phyloP scores from a whole-genome alignment of 805 yeast genomes.

The Candida wancherniae region DNA sequence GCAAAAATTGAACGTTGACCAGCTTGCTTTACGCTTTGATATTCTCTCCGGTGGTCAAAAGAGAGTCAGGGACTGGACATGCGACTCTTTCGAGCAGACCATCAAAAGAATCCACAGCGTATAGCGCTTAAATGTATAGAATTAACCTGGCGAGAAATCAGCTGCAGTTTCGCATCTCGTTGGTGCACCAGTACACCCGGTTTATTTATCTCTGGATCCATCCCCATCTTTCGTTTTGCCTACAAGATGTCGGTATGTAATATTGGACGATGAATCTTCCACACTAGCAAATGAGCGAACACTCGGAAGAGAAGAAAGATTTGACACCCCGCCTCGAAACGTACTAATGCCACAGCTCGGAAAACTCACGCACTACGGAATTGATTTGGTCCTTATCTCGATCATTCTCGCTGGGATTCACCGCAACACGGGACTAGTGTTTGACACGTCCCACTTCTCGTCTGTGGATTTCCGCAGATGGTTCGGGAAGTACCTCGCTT shows the following conservation, averaged over 20 bases:
- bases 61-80: constrained; percentile 59
- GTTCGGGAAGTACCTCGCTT: constrained; percentile 47
- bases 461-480: constrained; percentile 43
- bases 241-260: constrained; percentile 8
- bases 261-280: not conserved
- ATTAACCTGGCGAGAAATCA: not conserved
- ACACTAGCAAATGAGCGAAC: no score
- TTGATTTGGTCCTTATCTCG: constrained; percentile 75
- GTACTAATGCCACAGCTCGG: constrained; percentile 44
- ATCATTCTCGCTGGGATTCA: constrained; percentile 83
- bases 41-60: constrained; percentile 42
- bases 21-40: constrained; percentile 42
- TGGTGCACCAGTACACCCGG: not conserved
- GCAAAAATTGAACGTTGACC: constrained; percentile 39
- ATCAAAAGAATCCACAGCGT: constrained; percentile 35
- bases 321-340: no score
- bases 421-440: constrained; percentile 70
- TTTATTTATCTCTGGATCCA: no score
- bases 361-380: constrained; percentile 60
- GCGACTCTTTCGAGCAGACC: constrained; percentile 42
- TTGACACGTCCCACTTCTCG: constrained; percentile 48
- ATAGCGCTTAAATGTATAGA: not conserved
- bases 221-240: not conserved
- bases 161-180: not conserved
- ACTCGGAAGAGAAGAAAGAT: no score